A percentile compares a stretch with the other conserved stretches of the same genome.
Evolutionary conservation across 2,329 filamentous ascomycete genomes (phyloP).

Genomic region (Golovinomyces cichoracearum): DNA sequence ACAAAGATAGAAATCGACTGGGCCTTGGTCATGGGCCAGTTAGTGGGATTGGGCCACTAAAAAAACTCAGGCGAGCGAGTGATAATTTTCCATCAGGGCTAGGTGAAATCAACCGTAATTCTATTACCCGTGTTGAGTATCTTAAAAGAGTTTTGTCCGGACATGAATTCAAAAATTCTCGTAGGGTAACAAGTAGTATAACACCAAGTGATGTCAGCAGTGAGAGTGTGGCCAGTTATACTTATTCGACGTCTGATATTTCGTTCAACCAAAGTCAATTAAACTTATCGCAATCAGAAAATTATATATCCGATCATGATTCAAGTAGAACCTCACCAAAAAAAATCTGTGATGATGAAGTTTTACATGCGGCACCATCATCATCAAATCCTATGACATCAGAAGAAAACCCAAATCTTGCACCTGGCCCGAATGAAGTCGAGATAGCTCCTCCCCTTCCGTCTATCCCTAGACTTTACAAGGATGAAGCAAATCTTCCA

Average conservation of each 20-base stretch:
- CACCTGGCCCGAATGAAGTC: conserved; percentile 6
- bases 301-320: conserved; percentile 10
- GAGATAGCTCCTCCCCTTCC: conserved; percentile 13
- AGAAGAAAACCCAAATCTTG: conserved; percentile 3
- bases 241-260: conserved; percentile 38
- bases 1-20: conserved; percentile 7
- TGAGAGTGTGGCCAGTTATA: conserved; percentile 48
- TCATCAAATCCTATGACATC: conserved; percentile 8
- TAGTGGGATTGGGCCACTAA: conserved; percentile 16
- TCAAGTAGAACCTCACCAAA: conserved; percentile 9
- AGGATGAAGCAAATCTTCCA: conserved; percentile 5
- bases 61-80: conserved; percentile 27
- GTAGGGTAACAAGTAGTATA: conserved; percentile 14
- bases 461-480: conserved; percentile 10
- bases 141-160: conserved; percentile 35
- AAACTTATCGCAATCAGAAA: conserved; percentile 7
- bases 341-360: conserved; percentile 13
- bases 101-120: conserved; percentile 21
- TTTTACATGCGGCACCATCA: conserved; percentile 8
- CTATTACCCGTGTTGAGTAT: conserved; percentile 35
- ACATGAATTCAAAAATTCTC: conserved; percentile 18
- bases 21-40: conserved; percentile 13
- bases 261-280: conserved; percentile 24
- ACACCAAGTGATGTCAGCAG: conserved; percentile 27
- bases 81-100: conserved; percentile 22